phyloP scores from a whole-genome alignment of 306 rosid genomes.

The Castanea crenata region DNA sequence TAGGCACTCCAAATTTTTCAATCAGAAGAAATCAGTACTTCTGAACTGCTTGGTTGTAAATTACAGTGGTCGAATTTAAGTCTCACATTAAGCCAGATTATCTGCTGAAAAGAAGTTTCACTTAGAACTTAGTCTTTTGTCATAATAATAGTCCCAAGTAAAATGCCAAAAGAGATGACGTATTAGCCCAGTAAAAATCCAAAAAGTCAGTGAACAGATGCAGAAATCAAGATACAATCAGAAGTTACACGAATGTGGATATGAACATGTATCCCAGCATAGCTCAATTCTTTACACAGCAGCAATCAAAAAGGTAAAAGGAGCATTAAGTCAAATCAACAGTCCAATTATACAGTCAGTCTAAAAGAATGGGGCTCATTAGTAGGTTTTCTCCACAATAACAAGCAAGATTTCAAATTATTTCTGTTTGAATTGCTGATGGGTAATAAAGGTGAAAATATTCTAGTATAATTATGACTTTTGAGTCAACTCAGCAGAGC shows the following conservation, averaged over 20 bases:
- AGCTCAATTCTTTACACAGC: background rate
- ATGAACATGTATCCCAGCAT: background rate
- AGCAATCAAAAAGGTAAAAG: background rate
- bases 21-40: too few relatives aligned
- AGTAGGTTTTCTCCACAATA: too few relatives aligned
- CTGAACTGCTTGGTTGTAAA: too few relatives aligned
- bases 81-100: background rate
- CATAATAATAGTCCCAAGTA: background rate
- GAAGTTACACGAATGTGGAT: background rate
- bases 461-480: background rate
- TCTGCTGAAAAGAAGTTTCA: background rate
- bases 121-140: background rate
- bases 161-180: background rate
- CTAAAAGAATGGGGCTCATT: background rate
- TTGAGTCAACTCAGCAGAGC: background rate
- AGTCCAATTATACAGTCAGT: background rate
- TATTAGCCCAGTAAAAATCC: background rate
- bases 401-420: background rate
- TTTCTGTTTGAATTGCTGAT: background rate
- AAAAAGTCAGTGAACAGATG: background rate
- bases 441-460: background rate
- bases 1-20: too few relatives aligned
- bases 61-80: background rate
- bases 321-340: background rate
- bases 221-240: background rate